phyloP scores from a whole-genome alignment of 768 basidiomycete species.

The Phaeotremella fagi region DNA sequence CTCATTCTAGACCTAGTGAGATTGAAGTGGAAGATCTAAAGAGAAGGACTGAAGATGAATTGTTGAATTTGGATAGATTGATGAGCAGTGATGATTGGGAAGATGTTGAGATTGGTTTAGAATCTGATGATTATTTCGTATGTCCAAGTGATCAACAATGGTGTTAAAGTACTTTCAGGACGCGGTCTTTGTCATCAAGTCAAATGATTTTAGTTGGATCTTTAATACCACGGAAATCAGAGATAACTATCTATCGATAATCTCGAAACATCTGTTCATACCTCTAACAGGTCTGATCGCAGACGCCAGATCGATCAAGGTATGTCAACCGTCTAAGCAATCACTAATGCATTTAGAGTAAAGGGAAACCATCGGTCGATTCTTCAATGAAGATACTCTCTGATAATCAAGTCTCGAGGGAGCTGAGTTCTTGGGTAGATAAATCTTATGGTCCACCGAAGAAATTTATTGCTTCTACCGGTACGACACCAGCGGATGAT shows the following conservation, averaged over 20 bases:
- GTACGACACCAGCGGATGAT: not conserved
- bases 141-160: not conserved
- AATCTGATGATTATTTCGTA: constrained; percentile 25
- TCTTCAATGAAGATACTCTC: constrained; percentile 3
- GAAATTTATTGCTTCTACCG: not conserved
- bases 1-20: not conserved
- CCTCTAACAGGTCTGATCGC: constrained; percentile 9
- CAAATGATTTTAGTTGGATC: constrained; percentile 24
- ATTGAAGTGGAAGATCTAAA: constrained; percentile 17
- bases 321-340: not conserved
- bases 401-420: constrained; percentile 1
- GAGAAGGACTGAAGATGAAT: constrained; percentile 8
- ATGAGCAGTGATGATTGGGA: constrained; percentile 13
- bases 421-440: constrained; percentile 1
- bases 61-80: constrained; percentile 12
- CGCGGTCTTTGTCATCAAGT: constrained; percentile 6
- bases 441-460: not conserved
- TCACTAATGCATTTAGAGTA: not conserved
- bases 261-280: constrained; percentile 11
- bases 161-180: constrained; percentile 10
- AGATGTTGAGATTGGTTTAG: constrained; percentile 18
- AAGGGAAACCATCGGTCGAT: not conserved
- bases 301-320: constrained; percentile 8
- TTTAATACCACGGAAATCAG: constrained; percentile 23
- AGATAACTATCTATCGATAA: constrained; percentile 2